Conservation (phyloP, 2,329 filamentous ascomycete species). For the Penicillium sp. region DNA sequence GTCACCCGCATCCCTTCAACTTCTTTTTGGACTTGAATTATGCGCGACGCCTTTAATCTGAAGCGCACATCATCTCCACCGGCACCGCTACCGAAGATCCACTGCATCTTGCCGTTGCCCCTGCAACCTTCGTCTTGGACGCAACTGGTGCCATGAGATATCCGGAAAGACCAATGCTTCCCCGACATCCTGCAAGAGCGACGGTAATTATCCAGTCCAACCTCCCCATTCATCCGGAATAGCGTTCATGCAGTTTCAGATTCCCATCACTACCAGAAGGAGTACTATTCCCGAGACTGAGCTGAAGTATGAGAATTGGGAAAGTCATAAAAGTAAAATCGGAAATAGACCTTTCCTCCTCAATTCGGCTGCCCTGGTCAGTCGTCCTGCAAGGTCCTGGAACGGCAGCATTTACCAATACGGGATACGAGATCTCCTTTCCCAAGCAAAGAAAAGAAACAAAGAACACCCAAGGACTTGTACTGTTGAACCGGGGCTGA, state of each 20-base stretch:
- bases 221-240: not conserved
- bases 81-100: conserved; percentile 6
- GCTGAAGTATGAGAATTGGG: not conserved
- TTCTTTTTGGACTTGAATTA: conserved; percentile 6
- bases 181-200: not conserved
- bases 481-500: not conserved
- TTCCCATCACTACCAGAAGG: not conserved
- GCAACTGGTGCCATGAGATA: not conserved
- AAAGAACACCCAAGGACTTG: not conserved
- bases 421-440: not conserved
- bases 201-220: not conserved
- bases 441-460: not conserved
- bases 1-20: conserved; percentile 18
- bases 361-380: not conserved
- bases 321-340: not conserved
- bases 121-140: conserved; percentile 4
- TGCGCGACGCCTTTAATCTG: conserved; percentile 8
- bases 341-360: not conserved
- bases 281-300: not conserved
- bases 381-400: not conserved
- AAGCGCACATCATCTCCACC: conserved; percentile 9
- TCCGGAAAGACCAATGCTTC: not conserved
- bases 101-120: conserved; percentile 8
- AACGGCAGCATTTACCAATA: not conserved
- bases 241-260: not conserved